Evolutionary conservation across 441 rosid genomes (phyloP).

Genomic region (Pelargonium citronellum): DNA sequence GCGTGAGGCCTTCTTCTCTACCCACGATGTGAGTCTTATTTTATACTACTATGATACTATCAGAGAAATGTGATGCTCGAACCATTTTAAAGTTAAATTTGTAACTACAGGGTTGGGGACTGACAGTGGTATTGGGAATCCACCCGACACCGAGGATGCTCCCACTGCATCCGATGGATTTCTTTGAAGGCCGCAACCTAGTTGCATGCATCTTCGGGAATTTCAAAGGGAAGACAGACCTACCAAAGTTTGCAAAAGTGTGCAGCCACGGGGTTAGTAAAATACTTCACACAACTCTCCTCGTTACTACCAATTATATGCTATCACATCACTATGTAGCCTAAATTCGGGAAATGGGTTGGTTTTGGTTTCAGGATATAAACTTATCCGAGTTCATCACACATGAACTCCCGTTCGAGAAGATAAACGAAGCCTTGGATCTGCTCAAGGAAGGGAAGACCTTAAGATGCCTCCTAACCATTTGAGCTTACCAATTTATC

Average conservation of each 20-base stretch:
- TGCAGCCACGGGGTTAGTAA: slow-evolving; percentile 26
- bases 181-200: slow-evolving; percentile 34
- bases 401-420: slow-evolving; percentile 39
- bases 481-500: slow-evolving; percentile 17
- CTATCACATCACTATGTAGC: no score
- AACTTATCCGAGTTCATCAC: slow-evolving; percentile 30
- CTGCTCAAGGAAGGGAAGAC: slow-evolving; percentile 35
- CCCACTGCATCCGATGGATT: slow-evolving; percentile 42
- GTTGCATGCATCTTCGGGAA: slow-evolving; percentile 29
- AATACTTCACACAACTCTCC: not conserved
- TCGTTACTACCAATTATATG: no score
- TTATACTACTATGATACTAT: not conserved
- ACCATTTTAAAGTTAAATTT: no score
- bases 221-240: slow-evolving; percentile 35
- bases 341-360: no score
- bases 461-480: slow-evolving; percentile 32
- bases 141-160: slow-evolving; percentile 27
- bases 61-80: no score
- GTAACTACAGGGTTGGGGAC: slow-evolving; percentile 36
- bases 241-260: slow-evolving; percentile 28
- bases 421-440: slow-evolving; percentile 33
- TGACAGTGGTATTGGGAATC: slow-evolving; percentile 32
- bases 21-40: slow-evolving; percentile 23
- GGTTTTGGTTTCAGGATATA: slow-evolving; percentile 23
- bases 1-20: slow-evolving; percentile 40